These are phyloP conservation scores for Silene latifolia DNA, from an alignment of 148 eudicot genomes.

Conservation along the genomic window DNA sequence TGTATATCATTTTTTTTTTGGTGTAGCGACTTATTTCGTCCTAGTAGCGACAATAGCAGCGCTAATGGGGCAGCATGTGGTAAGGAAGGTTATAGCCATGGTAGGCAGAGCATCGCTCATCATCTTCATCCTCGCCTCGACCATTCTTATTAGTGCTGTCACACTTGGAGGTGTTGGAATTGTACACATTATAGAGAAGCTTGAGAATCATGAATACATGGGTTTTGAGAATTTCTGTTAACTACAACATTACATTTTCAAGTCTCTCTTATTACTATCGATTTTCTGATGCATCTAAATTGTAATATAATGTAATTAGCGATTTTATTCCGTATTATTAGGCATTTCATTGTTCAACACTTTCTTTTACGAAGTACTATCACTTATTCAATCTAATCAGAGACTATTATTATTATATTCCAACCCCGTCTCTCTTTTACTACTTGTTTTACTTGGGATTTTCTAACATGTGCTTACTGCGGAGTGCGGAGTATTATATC, in stretches of 20 bases:
- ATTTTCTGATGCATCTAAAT: neutral
- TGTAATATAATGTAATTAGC: neutral
- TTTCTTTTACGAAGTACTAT: too few relatives aligned
- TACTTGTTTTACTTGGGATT: too few relatives aligned
- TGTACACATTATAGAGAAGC: constrained; percentile 41
- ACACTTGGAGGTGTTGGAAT: constrained; percentile 53
- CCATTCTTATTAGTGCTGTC: constrained; percentile 48
- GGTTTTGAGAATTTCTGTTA: constrained; percentile 51
- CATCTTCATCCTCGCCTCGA: constrained; percentile 48
- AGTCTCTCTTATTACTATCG: neutral
- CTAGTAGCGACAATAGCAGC: constrained; percentile 49
- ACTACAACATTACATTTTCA: neutral
- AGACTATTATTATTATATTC: too few relatives aligned
- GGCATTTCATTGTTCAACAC: too few relatives aligned
- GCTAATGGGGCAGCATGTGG: constrained; percentile 43
- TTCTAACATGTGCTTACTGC: too few relatives aligned
- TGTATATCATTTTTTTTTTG: neutral
- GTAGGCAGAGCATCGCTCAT: constrained; percentile 54
- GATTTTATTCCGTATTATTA: too few relatives aligned
- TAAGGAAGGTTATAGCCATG: constrained; percentile 34
- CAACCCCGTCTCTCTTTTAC: too few relatives aligned
- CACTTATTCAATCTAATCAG: too few relatives aligned
- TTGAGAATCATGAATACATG: constrained; percentile 51
- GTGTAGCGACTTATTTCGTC: constrained; percentile 44
- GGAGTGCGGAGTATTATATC: too few relatives aligned